A percentile compares a stretch with the other conserved stretches of the same genome.
Conservation (phyloP, 495 filamentous ascomycete genomes). For the Penicillium macrosclerotiorum region DNA sequence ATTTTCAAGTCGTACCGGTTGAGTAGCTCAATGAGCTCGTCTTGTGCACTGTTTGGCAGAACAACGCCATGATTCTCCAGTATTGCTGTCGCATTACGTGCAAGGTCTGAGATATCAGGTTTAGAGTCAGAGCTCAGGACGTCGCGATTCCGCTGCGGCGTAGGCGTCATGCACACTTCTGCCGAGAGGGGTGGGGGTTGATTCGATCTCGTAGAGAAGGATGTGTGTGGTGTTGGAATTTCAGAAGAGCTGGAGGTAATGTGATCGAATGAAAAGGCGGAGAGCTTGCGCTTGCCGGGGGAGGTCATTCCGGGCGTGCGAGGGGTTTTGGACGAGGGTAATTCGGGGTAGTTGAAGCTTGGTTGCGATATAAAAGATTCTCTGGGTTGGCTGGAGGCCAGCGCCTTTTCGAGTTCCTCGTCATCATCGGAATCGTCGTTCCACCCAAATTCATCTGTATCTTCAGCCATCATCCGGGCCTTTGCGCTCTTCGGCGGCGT, state of each 20-base stretch:
- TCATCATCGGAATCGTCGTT: slow-evolving; percentile 40
- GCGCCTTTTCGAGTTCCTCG: slow-evolving; percentile 12
- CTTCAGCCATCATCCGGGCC: slow-evolving; percentile 41
- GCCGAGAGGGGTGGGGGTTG: slow-evolving; percentile 31
- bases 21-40: slow-evolving; percentile 47
- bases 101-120: slow-evolving; percentile 46
- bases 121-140: slow-evolving; percentile 23
- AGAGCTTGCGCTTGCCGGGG: slow-evolving; percentile 53
- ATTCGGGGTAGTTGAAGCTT: slow-evolving; percentile 14
- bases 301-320: slow-evolving; percentile 45
- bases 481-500: slow-evolving; percentile 35
- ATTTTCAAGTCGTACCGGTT: slow-evolving; percentile 54
- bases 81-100: slow-evolving; percentile 46
- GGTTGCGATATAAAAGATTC: slow-evolving; percentile 23
- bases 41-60: slow-evolving; percentile 34
- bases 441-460: slow-evolving; percentile 47
- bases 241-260: slow-evolving; percentile 8
- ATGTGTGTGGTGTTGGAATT: slow-evolving; percentile 23
- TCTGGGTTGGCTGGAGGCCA: slow-evolving; percentile 9
- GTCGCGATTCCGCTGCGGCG: slow-evolving; percentile 46
- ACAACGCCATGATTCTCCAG: slow-evolving; percentile 50
- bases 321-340: slow-evolving; percentile 36
- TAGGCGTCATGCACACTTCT: slow-evolving; percentile 46
- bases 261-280: slow-evolving; percentile 21
- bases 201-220: slow-evolving; percentile 15